Base-by-base conservation (phyloP, 257 asterid species). In the Solanum piurae region DNA sequence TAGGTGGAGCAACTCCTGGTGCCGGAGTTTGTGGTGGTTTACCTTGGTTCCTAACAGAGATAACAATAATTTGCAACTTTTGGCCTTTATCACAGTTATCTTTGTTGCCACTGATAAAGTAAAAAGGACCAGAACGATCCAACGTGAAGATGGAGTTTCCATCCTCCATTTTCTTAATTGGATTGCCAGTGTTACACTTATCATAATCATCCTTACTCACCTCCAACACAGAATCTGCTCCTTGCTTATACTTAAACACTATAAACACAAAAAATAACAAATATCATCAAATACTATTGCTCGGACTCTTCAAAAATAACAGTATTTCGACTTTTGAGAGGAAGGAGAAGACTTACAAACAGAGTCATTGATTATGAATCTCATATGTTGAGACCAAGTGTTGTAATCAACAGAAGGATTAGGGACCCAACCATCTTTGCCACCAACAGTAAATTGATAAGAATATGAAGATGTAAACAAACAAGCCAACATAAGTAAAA, bases 341-440 rank as follows among this genome's bases (percentile, higher is more conserved):
- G 1, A 8, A 7, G 27, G 76, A 40, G 37, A 34, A 74, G n/a
- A 86, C 94, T 88, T 91, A 95, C 98, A 16, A 16, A 94, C 93
- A 38, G 98, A 93, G 89, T 95, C 96, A 52, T 94, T 93, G 62
- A 94, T 94, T 90, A 90, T 94, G 74, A 95, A 95, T 62, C 98
- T 89, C 92, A 91, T 9, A 82, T 93, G 92, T 86, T 85, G 88
- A 76, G 97, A 95, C 98, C 98, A 95, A 18, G 82, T 86, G 64
- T 86, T 91, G 90, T 93, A 94, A 52, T 76, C 84, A 83, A 92
- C 93, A 27, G 87, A 88, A 40, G 97, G 97, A 60, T 92, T 91
- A 21, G 75, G 71, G 2, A 87, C 91, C 98, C 98, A 95, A 29
- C 96, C 98, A 73, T 89, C 89, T 69, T 79, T 88, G 1, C 98